Conservation (phyloP, 1,139 yeast genomes). For the Kurtzmaniella quercitrusa region DNA sequence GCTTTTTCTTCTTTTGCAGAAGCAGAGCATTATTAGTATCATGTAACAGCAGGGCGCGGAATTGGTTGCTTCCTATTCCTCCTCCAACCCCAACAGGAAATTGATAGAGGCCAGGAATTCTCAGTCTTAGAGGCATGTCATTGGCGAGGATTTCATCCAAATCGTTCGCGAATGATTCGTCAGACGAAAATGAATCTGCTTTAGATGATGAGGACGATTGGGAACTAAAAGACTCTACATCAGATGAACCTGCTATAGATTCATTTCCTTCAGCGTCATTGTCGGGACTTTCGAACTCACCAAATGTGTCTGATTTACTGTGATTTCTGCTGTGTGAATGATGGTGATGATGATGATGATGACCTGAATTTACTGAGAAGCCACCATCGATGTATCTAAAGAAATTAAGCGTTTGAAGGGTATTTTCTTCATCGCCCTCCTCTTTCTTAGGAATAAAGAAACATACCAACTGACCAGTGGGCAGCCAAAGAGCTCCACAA, state of each 20-base stretch:
- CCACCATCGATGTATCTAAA: constrained; percentile 41
- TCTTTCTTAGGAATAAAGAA: constrained; percentile 64
- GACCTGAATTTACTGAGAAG: constrained; percentile 20
- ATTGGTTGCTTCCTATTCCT: constrained; percentile 9
- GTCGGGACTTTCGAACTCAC: constrained; percentile 10
- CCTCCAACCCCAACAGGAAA: constrained; percentile 39
- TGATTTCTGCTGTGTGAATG: constrained; percentile 8
- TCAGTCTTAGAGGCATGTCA: constrained; percentile 40
- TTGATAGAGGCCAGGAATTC: constrained; percentile 43
- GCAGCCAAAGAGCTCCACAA: constrained; percentile 89
- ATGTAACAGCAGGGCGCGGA: background rate
- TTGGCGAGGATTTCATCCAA: constrained; percentile 47
- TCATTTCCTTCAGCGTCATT: constrained; percentile 13
- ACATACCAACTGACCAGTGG: constrained; percentile 73
- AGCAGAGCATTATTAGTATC: constrained; percentile 7
- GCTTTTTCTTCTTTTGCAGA: constrained; percentile 6
- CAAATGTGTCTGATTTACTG: constrained; percentile 4
- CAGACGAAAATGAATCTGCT: constrained; percentile 25
- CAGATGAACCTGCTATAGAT: constrained; percentile 9
- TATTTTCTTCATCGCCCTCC: constrained; percentile 23
- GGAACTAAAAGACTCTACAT: constrained; percentile 13
- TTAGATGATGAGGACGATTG: constrained; percentile 9
- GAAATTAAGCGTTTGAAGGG: constrained; percentile 29
- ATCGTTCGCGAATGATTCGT: constrained; percentile 48
- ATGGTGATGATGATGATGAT: constrained; percentile 13